Conservation (phyloP, 306 rosid species). For the Casuarina glauca region DNA sequence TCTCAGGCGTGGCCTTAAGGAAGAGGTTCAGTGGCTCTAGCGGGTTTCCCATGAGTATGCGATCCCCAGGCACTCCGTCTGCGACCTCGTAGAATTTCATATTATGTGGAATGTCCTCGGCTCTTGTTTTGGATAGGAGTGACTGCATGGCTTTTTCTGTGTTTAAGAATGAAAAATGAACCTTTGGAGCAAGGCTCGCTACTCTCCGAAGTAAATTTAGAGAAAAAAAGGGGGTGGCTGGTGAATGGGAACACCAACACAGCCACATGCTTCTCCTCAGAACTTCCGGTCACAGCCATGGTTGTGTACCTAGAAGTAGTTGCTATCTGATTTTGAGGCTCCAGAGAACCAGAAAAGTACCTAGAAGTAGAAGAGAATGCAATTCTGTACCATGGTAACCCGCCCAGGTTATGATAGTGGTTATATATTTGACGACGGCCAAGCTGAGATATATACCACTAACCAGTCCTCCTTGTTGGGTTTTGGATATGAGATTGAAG, state of each 20-base stretch:
- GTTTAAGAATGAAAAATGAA: constrained; percentile 36
- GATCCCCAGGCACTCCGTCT: constrained; percentile 34
- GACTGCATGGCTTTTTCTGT: constrained; percentile 16
- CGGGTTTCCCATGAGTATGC: constrained; percentile 3
- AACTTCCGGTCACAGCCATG: not conserved
- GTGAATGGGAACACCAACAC: constrained; percentile 41
- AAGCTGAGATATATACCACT: too few relatives aligned
- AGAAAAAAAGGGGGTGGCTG: constrained; percentile 22
- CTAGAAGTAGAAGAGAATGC: too few relatives aligned
- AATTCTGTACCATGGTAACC: too few relatives aligned
- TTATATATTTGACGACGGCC: too few relatives aligned
- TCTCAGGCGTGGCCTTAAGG: constrained; percentile 31
- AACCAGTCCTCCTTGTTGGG: too few relatives aligned
- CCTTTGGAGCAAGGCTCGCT: constrained; percentile 32
- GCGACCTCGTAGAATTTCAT: constrained; percentile 24
- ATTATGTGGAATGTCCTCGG: not conserved
- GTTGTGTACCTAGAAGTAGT: too few relatives aligned
- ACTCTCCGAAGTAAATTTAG: constrained; percentile 29
- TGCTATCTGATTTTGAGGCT: too few relatives aligned
- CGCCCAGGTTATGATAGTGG: too few relatives aligned
- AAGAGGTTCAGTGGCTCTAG: constrained; percentile 28
- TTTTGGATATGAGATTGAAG: too few relatives aligned
- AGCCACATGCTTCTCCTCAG: constrained; percentile 16
- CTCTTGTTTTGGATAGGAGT: not conserved
- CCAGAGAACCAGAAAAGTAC: too few relatives aligned